These are phyloP conservation scores for Oenanthe javanica DNA, from an alignment of 140 eudicot genomes.

Conservation along the genomic window DNA sequence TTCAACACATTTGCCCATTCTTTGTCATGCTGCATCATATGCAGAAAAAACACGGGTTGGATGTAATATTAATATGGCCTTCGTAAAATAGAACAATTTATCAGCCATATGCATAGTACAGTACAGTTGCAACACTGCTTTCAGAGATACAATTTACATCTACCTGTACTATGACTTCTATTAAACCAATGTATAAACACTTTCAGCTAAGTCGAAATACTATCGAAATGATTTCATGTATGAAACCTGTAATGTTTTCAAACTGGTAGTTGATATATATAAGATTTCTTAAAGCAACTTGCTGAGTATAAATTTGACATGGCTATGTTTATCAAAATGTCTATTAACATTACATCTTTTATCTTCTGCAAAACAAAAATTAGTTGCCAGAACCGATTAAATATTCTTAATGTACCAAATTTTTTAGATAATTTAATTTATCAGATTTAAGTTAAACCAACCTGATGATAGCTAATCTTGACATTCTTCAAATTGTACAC, in stretches of 20 bases:
- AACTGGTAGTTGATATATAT: not conserved
- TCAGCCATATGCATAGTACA: not conserved
- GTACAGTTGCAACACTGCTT: not conserved
- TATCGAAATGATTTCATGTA: not conserved
- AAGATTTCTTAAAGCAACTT: no score
- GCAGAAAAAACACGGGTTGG: not conserved
- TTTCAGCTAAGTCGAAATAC: not conserved
- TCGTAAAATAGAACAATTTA: not conserved
- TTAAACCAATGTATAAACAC: not conserved
- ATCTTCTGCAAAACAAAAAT: not conserved
- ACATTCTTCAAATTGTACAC: not conserved
- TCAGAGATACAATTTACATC: not conserved
- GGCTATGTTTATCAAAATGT: not conserved
- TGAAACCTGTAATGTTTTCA: not conserved
- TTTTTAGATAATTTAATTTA: not conserved
- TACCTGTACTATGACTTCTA: not conserved
- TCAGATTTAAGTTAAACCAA: not conserved
- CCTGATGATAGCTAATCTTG: not conserved
- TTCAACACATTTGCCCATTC: not conserved
- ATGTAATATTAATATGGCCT: not conserved
- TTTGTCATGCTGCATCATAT: not conserved
- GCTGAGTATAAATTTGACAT: not conserved
- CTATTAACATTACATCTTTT: not conserved
- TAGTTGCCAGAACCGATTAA: not conserved
- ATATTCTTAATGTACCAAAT: not conserved